Percentiles rank a stretch among this genome's conserved stretches.
Conservation (phyloP, 352 stramenopile species). For the Thalassiosira hispida region DNA sequence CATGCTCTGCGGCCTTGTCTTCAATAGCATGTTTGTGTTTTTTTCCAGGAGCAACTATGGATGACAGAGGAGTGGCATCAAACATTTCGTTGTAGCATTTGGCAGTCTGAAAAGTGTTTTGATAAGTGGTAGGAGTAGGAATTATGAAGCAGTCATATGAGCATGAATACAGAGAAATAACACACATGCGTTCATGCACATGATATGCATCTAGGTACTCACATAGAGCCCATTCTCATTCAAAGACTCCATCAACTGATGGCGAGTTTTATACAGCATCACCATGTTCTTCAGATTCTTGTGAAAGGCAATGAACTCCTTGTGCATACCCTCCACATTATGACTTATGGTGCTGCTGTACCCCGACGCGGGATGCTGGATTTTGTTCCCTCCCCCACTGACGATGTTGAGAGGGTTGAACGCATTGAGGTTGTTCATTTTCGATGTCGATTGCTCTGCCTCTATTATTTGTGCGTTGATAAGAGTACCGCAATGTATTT, state of each 20-base stretch:
- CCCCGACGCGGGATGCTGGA: conserved; percentile 14
- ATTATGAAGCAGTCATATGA: conserved; percentile 3
- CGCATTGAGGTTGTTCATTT: conserved; percentile 12
- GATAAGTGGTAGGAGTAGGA: conserved; percentile 2
- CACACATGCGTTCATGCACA: background rate
- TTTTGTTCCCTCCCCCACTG: conserved; percentile 18
- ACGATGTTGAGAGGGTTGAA: conserved; percentile 48
- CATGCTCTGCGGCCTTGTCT: background rate
- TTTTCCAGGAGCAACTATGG: conserved; percentile 24
- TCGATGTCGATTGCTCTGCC: background rate
- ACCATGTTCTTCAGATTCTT: conserved; percentile 56
- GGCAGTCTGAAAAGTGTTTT: conserved; percentile 36
- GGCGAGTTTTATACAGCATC: conserved; percentile 47
- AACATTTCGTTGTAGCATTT: conserved; percentile 59
- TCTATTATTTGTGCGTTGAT: too few relatives aligned
- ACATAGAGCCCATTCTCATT: conserved; percentile 59
- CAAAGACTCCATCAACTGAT: conserved; percentile 53
- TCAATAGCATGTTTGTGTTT: conserved; percentile 8
- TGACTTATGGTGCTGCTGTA: conserved; percentile 45
- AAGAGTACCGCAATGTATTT: too few relatives aligned
- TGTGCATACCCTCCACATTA: conserved; percentile 50
- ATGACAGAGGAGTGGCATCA: conserved; percentile 35
- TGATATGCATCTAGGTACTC: conserved; percentile 17
- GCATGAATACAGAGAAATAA: too few relatives aligned
- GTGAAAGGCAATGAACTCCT: conserved; percentile 44